Conservation (phyloP, 768 basidiomycete species). For the Calocybe cyanea region DNA sequence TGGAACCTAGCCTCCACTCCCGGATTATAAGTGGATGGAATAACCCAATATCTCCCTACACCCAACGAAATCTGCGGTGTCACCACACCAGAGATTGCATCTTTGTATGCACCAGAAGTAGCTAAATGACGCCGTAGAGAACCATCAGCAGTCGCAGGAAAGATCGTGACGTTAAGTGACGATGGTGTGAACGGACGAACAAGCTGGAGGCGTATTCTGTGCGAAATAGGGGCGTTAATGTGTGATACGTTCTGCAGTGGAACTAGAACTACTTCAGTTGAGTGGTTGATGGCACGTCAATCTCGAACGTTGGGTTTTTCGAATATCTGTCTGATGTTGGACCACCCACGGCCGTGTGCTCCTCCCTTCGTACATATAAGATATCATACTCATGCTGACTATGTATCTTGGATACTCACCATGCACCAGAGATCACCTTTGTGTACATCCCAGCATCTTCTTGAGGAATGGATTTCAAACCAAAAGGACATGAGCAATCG, state of each 20-base stretch:
- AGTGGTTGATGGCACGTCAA: constrained; percentile 49
- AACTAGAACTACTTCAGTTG: constrained; percentile 50
- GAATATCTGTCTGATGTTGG: constrained; percentile 63
- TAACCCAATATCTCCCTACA: constrained; percentile 64
- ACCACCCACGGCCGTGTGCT: constrained; percentile 59
- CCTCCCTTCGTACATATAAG: constrained; percentile 39
- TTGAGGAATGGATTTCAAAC: constrained; percentile 62
- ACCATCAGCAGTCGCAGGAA: constrained; percentile 30
- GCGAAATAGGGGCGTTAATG: neutral
- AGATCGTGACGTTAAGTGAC: constrained; percentile 61
- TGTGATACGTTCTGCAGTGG: neutral
- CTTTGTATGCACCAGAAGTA: constrained; percentile 81
- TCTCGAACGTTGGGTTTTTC: constrained; percentile 64
- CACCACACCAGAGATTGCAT: constrained; percentile 67
- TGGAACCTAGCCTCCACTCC: constrained; percentile 55
- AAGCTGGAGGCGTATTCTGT: constrained; percentile 70
- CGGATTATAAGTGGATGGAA: constrained; percentile 72
- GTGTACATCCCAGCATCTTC: constrained; percentile 93
- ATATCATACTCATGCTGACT: neutral
- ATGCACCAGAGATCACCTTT: constrained; percentile 63
- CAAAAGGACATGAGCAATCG: constrained; percentile 58
- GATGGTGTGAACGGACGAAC: constrained; percentile 37
- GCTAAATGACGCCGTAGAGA: constrained; percentile 39
- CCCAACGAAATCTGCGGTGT: constrained; percentile 49
- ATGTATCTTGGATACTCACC: constrained; percentile 42